Base-by-base conservation (phyloP, 192 early-diverging fungal species). In the Dissophora globulifera region DNA sequence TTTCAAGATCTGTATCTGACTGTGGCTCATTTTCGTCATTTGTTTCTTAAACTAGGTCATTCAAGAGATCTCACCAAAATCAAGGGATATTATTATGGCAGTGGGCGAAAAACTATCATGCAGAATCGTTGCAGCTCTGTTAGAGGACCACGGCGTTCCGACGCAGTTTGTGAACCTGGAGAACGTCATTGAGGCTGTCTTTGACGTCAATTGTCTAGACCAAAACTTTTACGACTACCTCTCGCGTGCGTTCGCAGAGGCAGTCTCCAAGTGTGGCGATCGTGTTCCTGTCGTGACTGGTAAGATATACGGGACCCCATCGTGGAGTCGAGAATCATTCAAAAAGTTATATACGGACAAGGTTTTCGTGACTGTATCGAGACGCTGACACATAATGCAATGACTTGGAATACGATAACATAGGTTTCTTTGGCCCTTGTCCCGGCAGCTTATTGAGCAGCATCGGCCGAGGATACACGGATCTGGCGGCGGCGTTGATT, bases 221-320 rank as follows among this genome's bases (percentile, higher is more conserved):
- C 97, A 99, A 83, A 82, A 82, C n/a, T 99, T 99, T 78, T 99
- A 99, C 64, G 94, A 99, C 75, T 95, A 98, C 63, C 69, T 99
- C 27, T 78, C 93, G 9, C 60, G 84, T 47, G 82, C 86, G 4
- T 84, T 99, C 61, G 86, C 87, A 10, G 74, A 83, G 17, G 79
- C 86, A 2, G 83, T 89, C 31, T 83, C 47, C 8, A 82, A 82
- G 31, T 88, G 88, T 67, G 87, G 86, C 55, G 71, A 88, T 68
- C 78, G 84, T 25, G 89, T 97, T 32, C 95, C 93, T 15, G 94
- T 98, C 26, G 92, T 98, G n/a, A 98, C 95, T 17, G 92, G 85
- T 86, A 81, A 78, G 17, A 22, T 7, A 16, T n/a, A n/a, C n/a
- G 20, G 16, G 46, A 20, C 8, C 2, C 22, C 0, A 16, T 20